Conservation (phyloP, 768 basidiomycete genomes). For the Trichaptum fuscoviolaceum region DNA sequence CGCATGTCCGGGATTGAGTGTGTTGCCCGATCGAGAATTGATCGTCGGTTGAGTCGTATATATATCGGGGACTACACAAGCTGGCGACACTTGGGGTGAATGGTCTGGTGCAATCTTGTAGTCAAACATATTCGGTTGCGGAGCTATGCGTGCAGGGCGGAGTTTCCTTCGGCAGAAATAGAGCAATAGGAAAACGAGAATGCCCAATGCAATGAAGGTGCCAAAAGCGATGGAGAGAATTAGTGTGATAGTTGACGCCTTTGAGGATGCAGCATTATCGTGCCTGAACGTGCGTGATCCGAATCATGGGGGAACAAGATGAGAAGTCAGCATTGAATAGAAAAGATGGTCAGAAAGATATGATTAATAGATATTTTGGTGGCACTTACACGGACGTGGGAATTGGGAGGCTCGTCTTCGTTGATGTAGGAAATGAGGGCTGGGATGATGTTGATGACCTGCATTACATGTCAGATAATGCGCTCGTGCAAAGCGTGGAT, state of each 20-base stretch:
- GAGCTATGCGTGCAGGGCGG: background rate
- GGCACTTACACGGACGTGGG: constrained; percentile 10
- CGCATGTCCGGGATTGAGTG: background rate
- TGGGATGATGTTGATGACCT: background rate
- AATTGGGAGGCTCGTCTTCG: background rate
- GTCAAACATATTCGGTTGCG: background rate
- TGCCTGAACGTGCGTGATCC: background rate
- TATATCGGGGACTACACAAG: background rate
- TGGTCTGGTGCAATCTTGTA: background rate
- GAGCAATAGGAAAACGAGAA: constrained; percentile 11
- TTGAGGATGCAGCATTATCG: background rate
- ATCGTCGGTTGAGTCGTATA: background rate
- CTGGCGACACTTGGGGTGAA: background rate
- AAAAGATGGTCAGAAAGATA: background rate
- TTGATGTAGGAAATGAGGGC: background rate
- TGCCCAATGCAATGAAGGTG: constrained; percentile 14
- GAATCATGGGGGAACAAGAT: background rate
- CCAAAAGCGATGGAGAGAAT: constrained; percentile 11
- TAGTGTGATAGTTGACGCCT: background rate
- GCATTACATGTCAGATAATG: background rate
- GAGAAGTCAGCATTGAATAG: background rate
- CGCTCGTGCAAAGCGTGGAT: background rate
- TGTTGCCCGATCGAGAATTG: background rate
- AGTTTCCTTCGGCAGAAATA: constrained; percentile 10
- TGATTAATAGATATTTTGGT: constrained; percentile 6